phyloP scores from a whole-genome alignment of 805 yeast genomes.

The Kazachstania bromeliacearum region DNA sequence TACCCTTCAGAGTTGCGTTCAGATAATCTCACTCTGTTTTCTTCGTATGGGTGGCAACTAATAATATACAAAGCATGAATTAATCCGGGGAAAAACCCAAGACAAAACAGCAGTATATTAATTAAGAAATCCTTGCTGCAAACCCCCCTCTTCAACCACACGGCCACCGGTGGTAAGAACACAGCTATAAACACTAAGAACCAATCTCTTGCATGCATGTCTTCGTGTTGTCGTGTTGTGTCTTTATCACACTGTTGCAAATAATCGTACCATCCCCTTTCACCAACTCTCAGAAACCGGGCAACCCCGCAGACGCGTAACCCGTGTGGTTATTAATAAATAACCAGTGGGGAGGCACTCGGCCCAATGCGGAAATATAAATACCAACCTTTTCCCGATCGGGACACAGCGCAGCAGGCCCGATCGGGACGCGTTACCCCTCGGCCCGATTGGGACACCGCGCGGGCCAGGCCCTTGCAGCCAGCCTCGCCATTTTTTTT shows the following conservation, averaged over 20 bases:
- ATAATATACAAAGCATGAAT: conserved; percentile 63
- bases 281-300: no score
- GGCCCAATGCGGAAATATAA: background rate
- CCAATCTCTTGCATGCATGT: conserved; percentile 40
- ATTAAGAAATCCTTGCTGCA: conserved; percentile 34
- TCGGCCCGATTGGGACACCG: no score
- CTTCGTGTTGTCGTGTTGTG: no score
- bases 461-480: no score
- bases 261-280: no score
- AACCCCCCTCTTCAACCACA: conserved; percentile 56
- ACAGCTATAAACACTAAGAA: conserved; percentile 57
- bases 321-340: no score
- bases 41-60: conserved; percentile 36
- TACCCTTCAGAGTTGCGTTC: conserved; percentile 3
- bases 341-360: no score
- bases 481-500: no score
- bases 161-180: conserved; percentile 66
- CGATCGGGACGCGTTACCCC: no score
- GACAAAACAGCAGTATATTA: conserved; percentile 47
- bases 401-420: no score
- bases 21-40: conserved; percentile 7
- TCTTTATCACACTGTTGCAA: background rate
- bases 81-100: conserved; percentile 64
- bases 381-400: background rate
- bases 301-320: no score